These are phyloP conservation scores for Domatiomyces catenatus DNA, from an alignment of 2,329 filamentous ascomycete species.

Conservation along the genomic window DNA sequence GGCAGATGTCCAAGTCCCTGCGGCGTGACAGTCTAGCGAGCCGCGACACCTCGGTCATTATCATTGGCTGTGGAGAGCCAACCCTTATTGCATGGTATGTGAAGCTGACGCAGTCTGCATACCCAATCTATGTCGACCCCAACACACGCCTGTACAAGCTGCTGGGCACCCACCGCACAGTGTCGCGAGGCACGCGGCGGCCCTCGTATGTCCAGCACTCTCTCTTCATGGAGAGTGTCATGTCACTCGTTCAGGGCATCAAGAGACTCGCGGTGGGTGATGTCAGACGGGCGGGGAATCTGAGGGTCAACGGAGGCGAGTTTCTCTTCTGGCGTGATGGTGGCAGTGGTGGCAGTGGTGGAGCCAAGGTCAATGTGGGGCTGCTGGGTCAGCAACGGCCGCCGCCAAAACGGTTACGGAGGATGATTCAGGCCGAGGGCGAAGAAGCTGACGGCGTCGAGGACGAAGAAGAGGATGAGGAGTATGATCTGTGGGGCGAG, in stretches of 20 bases:
- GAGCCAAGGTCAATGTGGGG: neutral
- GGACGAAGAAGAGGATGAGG: neutral
- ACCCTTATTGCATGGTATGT: constrained; percentile 53
- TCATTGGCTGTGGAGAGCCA: constrained; percentile 59
- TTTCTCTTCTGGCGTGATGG: constrained; percentile 49
- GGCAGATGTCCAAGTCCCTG: constrained; percentile 44
- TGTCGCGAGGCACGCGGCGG: constrained; percentile 40
- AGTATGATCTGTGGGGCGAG: neutral
- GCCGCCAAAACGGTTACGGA: neutral
- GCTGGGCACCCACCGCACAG: constrained; percentile 53
- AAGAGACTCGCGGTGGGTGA: constrained; percentile 42
- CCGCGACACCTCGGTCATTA: constrained; percentile 43
- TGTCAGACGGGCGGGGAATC: constrained; percentile 48
- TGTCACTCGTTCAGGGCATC: constrained; percentile 42
- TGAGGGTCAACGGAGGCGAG: constrained; percentile 58
- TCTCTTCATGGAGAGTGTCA: constrained; percentile 30
- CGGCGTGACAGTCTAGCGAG: constrained; percentile 34
- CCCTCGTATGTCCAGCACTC: constrained; percentile 51
- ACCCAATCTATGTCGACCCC: constrained; percentile 65
- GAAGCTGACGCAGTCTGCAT: constrained; percentile 47
- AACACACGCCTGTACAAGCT: constrained; percentile 48
- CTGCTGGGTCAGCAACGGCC: constrained; percentile 1
- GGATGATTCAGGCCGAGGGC: neutral
- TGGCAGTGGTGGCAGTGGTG: constrained; percentile 4
- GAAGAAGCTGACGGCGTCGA: neutral